These are phyloP conservation scores for Monosporascus ibericus DNA, from an alignment of 2,329 filamentous ascomycete genomes.

Conservation along the genomic window DNA sequence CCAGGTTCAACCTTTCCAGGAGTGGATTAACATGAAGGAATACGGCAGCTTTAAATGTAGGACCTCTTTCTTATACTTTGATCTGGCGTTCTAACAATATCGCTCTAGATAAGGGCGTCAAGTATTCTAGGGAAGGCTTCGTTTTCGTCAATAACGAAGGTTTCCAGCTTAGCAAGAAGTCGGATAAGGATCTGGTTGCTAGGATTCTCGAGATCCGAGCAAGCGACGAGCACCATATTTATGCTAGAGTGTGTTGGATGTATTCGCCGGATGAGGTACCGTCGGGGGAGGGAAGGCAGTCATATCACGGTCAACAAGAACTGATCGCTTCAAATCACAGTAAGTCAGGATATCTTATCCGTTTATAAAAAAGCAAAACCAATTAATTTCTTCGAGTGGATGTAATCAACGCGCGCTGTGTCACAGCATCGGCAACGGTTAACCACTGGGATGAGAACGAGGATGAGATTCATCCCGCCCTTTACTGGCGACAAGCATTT, in stretches of 20 bases:
- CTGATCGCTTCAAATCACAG: conserved; percentile 67
- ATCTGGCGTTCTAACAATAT: too few relatives aligned
- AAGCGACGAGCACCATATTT: conserved; percentile 65
- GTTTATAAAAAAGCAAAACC: conserved; percentile 1
- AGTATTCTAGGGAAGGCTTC: too few relatives aligned
- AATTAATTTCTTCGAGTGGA: conserved; percentile 48
- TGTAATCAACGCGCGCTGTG: conserved; percentile 66
- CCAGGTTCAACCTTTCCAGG: too few relatives aligned
- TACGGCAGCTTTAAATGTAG: too few relatives aligned
- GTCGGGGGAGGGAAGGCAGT: conserved; percentile 49
- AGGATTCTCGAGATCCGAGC: conserved; percentile 72
- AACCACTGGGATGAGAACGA: conserved; percentile 67
- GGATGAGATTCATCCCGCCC: conserved; percentile 50
- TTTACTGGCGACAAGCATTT: conserved; percentile 61
- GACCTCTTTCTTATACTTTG: too few relatives aligned
- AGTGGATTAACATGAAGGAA: too few relatives aligned
- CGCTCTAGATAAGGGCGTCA: too few relatives aligned
- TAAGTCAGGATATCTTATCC: conserved; percentile 26
- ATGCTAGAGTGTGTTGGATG: conserved; percentile 71
- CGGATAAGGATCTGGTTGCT: conserved; percentile 44
- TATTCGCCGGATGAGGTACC: conserved; percentile 69
- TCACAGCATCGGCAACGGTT: conserved; percentile 57
- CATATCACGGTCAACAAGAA: conserved; percentile 63
- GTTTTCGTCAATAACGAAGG: too few relatives aligned
- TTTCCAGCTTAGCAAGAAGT: too few relatives aligned